These are phyloP conservation scores for Malania oleifera DNA, from an alignment of 164 flowering plant genomes.

Conservation along the genomic window DNA sequence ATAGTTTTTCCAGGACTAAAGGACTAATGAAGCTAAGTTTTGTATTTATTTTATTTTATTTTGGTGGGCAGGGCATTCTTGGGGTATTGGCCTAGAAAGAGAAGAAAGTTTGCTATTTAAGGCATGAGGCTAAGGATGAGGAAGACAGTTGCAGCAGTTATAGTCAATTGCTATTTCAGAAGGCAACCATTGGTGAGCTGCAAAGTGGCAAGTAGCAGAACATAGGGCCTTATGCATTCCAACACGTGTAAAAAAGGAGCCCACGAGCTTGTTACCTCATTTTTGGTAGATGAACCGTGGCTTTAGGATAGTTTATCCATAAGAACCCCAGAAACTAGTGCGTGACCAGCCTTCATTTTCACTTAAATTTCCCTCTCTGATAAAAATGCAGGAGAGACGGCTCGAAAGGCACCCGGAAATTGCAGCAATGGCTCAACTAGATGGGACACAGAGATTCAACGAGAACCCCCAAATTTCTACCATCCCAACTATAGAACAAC, in stretches of 20 bases:
- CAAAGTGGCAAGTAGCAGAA: not conserved
- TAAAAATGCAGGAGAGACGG: not conserved
- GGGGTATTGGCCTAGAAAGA: too few relatives aligned
- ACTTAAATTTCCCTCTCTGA: conserved; percentile 9
- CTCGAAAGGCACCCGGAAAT: not conserved
- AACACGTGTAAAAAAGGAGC: conserved; percentile 9
- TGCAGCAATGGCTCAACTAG: conserved; percentile 26
- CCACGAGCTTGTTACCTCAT: conserved; percentile 6
- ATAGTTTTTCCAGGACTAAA: too few relatives aligned
- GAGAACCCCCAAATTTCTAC: conserved; percentile 11
- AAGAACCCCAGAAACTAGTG: conserved; percentile 7
- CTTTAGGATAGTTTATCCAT: conserved; percentile 1
- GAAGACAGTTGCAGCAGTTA: conserved; percentile 5
- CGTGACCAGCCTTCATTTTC: conserved; percentile 7
- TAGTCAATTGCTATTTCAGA: conserved; percentile 12
- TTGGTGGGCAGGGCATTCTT: too few relatives aligned
- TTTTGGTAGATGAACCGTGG: not conserved
- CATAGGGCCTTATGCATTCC: not conserved
- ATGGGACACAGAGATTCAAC: conserved; percentile 6
- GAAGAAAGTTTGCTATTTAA: conserved; percentile 1
- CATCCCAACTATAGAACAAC: conserved; percentile 32
- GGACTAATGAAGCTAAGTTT: too few relatives aligned
- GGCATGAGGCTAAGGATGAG: conserved; percentile 12
- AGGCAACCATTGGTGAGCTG: not conserved
- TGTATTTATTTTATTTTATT: too few relatives aligned